Percentiles rank a stretch among this genome's conserved stretches.
Evolutionary conservation across 495 filamentous ascomycete species (phyloP).

Genomic region (Schizothecium vesticola): DNA sequence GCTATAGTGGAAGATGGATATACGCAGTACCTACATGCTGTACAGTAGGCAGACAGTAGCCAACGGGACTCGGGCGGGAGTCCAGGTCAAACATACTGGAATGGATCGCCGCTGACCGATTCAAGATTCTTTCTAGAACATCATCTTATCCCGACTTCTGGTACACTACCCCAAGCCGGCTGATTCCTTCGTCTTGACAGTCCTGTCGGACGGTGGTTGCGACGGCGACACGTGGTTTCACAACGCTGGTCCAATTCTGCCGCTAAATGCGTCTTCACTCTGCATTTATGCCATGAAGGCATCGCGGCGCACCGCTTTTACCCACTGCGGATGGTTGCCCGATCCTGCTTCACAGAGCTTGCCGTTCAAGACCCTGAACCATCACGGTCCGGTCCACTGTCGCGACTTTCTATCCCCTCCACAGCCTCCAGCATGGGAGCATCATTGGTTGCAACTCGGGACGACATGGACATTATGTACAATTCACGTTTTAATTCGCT

Average conservation of each 20-base stretch:
- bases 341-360: background rate
- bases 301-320: background rate
- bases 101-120: background rate
- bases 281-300: background rate
- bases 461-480: background rate
- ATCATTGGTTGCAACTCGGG: conserved; percentile 10
- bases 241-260: background rate
- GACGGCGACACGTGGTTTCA: background rate
- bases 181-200: background rate
- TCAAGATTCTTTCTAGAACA: background rate
- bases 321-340: background rate
- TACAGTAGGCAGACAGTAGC: background rate
- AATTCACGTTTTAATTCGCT: conserved; percentile 24
- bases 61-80: background rate
- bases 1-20: background rate
- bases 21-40: background rate
- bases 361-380: background rate
- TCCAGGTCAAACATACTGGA: background rate
- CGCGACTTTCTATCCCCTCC: conserved; percentile 9
- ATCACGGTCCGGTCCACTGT: background rate
- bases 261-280: background rate
- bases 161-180: background rate
- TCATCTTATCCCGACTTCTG: background rate
- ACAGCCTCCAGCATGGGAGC: conserved; percentile 9
- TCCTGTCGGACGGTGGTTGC: background rate